phyloP scores from a whole-genome alignment of 2,329 filamentous ascomycete species.

The Lachnellula suecica region DNA sequence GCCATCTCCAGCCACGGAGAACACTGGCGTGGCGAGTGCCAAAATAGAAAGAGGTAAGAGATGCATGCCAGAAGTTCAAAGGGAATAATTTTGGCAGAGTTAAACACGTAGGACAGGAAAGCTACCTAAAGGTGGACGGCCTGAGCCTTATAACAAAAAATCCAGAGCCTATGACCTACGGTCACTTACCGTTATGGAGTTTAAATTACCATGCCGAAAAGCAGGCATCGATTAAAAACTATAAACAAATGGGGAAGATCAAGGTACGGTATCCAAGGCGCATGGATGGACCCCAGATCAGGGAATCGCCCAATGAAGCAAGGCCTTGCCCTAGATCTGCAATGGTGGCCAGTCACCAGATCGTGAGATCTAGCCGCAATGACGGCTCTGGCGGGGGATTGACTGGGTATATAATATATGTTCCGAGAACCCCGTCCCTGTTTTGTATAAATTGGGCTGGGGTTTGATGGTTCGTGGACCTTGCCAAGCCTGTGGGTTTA shows the following conservation, averaged over 20 bases:
- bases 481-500: conserved; percentile 14
- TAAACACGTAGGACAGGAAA: neutral
- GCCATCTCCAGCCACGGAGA: conserved; percentile 20
- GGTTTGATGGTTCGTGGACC: conserved; percentile 4
- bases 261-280: neutral
- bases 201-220: neutral
- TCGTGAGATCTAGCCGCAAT: conserved; percentile 1
- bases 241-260: neutral
- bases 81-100: no score
- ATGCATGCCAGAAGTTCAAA: no score
- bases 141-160: no score
- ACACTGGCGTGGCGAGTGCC: conserved; percentile 13
- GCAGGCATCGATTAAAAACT: neutral
- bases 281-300: neutral
- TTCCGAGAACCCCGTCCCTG: conserved; percentile 6
- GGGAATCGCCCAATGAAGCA: neutral
- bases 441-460: conserved; percentile 10
- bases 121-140: no score
- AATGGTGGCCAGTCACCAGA: conserved; percentile 2
- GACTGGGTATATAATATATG: neutral
- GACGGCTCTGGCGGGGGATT: neutral
- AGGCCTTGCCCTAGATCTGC: neutral
- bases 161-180: no score
- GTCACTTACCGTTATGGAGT: neutral
- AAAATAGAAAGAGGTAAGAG: conserved; percentile 10